Evolutionary conservation across 305 asterid genomes (phyloP).

Genomic region (Petunia hybrid): DNA sequence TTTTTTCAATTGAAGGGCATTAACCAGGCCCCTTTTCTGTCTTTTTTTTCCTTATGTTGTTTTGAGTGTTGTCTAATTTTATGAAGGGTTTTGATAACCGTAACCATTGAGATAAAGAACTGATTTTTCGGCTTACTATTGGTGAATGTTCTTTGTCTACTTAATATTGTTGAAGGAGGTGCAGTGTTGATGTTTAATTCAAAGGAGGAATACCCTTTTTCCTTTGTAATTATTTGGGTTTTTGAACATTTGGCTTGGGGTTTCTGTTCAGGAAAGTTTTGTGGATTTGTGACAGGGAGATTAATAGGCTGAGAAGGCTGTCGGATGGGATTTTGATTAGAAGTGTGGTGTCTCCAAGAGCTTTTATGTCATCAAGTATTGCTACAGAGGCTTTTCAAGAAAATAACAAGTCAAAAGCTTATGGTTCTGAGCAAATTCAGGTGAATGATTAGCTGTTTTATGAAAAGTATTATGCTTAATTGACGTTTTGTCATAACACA

Average conservation of each 20-base stretch:
- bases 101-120: not conserved
- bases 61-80: too few species aligned
- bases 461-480: not conserved
- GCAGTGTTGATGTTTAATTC: not conserved
- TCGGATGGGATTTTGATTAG: conserved; percentile 49
- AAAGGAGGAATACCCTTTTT: not conserved
- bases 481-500: not conserved
- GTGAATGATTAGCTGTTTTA: conserved; percentile 45
- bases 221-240: conserved; percentile 1
- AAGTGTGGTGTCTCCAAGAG: conserved; percentile 59
- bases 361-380: conserved; percentile 79
- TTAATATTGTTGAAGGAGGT: not conserved
- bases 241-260: conserved; percentile 8
- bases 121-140: not conserved
- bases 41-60: too few species aligned
- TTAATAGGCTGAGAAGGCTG: conserved; percentile 53
- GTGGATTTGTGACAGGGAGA: conserved; percentile 55
- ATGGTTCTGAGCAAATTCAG: conserved; percentile 98
- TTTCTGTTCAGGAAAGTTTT: conserved; percentile 20
- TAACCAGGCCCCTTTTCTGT: not conserved
- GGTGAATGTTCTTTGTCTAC: not conserved
- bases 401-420: conserved; percentile 60
- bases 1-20: conserved; percentile 16
- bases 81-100: not conserved
- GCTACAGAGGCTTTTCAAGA: conserved; percentile 67